Evolutionary conservation across 495 filamentous ascomycete genomes (phyloP).

Genomic region (Penicillium nucicola): DNA sequence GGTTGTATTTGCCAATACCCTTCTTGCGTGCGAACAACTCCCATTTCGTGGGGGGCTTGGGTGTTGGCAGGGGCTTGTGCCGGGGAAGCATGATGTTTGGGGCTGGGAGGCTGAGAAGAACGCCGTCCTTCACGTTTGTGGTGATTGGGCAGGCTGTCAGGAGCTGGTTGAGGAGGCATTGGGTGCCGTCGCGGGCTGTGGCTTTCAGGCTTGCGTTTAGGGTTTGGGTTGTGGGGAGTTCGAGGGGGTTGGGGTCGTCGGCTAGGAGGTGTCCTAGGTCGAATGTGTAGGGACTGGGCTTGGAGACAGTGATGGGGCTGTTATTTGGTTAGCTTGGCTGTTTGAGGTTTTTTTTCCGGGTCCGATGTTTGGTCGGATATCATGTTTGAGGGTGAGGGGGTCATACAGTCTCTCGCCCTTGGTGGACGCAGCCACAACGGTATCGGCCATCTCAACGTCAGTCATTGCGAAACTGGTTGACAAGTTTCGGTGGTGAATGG

Average conservation of each 20-base stretch:
- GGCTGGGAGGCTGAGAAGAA: slow-evolving; percentile 71
- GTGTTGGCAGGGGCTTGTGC: slow-evolving; percentile 81
- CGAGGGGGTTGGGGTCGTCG: slow-evolving; percentile 78
- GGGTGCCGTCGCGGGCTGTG: slow-evolving; percentile 79
- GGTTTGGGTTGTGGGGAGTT: slow-evolving; percentile 32
- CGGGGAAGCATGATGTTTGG: slow-evolving; percentile 70
- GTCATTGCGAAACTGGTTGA: slow-evolving; percentile 19
- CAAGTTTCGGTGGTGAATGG: not conserved
- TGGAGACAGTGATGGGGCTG: slow-evolving; percentile 64
- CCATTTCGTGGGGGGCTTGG: slow-evolving; percentile 87
- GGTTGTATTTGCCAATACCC: slow-evolving; percentile 66
- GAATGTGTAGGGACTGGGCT: slow-evolving; percentile 87
- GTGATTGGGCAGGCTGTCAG: slow-evolving; percentile 78
- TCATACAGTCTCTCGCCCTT: slow-evolving; percentile 46
- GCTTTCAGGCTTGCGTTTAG: slow-evolving; percentile 54
- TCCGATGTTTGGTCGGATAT: not conserved
- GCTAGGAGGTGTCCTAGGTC: slow-evolving; percentile 83
- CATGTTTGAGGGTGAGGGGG: not conserved
- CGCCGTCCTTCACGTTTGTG: slow-evolving; percentile 57
- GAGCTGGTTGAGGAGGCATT: slow-evolving; percentile 85
- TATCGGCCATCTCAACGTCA: slow-evolving; percentile 28
- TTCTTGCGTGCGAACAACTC: slow-evolving; percentile 92
- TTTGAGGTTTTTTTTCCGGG: not conserved
- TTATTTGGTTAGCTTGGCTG: slow-evolving; percentile 10
- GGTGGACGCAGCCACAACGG: slow-evolving; percentile 18